Conservation (phyloP, 441 rosid genomes). For the Macaranga tanarius region DNA sequence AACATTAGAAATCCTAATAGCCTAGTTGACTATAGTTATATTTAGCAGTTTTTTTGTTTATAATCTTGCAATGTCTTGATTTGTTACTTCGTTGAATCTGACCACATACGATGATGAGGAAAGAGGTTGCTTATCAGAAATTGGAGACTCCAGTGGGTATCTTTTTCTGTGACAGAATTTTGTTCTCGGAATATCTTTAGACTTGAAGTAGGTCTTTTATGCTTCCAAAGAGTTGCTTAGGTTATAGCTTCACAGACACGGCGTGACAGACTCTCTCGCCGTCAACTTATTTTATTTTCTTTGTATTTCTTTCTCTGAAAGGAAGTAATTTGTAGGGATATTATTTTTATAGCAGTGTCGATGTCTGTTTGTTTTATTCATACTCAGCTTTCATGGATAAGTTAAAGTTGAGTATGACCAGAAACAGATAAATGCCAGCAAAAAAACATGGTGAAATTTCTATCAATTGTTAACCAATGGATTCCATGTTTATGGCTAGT, state of each 20-base stretch:
- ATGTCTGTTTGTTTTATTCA: not conserved
- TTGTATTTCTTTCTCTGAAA: conserved; percentile 8
- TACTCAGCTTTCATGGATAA: not conserved
- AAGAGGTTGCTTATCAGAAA: conserved; percentile 11
- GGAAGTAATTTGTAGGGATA: conserved; percentile 3
- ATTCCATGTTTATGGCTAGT: too few relatives aligned
- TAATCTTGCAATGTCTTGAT: conserved; percentile 3
- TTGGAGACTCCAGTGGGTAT: not conserved
- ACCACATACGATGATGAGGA: not conserved
- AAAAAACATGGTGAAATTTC: too few relatives aligned
- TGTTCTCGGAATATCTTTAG: conserved; percentile 4
- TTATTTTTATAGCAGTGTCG: not conserved
- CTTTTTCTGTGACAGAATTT: conserved; percentile 9
- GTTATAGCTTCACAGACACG: not conserved
- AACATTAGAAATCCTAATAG: conserved; percentile 15
- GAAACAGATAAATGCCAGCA: too few relatives aligned
- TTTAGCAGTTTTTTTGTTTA: not conserved
- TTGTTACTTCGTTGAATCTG: conserved; percentile 15
- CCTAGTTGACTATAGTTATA: conserved; percentile 18
- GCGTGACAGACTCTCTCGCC: not conserved
- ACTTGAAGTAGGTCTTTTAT: not conserved
- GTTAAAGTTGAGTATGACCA: not conserved
- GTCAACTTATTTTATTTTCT: not conserved
- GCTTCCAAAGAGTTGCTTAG: conserved; percentile 9
- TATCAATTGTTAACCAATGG: too few relatives aligned